Evolutionary conservation across 768 basidiomycete species (phyloP), one percentile per base, ranked within the genome.

Genomic region (Sarcodon sp.): DNA sequence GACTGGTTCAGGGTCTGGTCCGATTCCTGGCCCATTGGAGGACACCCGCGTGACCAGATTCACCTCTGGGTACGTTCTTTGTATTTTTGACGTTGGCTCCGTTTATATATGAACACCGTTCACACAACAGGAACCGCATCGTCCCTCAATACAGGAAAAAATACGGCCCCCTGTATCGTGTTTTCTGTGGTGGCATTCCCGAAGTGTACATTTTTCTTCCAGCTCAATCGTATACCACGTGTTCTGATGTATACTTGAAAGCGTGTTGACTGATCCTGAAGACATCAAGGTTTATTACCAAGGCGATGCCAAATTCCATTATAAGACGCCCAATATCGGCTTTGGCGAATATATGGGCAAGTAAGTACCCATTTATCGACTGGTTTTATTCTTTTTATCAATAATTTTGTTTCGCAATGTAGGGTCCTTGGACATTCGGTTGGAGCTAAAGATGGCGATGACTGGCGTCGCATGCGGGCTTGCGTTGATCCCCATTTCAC

Each of bases 261-360:
- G 46, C 31, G 46, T 47, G 7, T 18, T 47, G 10, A 47, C 46
- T 12, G 46, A 47, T 15, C 46, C 46, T 37, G 46, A 47, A 12
- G 46, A 47, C 15, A 36, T 47, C 31, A 32, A 35, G 16, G 36
- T 15, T 15, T 36, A 34, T 35, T 47, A 47, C 36, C 36, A 33
- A 13, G 46, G 46, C 5, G 46, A 47, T 18, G 32, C 46, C 46
- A 47, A 36, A 15, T 15, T 37, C 15, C 46, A 47, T 31, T 36
- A 36, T 16, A 47, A 47, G 46, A 47, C 35, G 10, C 32, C 36
- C 6, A 47, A 47, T 35, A 47, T 36, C 31, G 18, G 33, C 46
- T 47, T 47, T 16, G 46, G 46, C 6, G 46, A 34, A 12, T 47
- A 47, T 35, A 47, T 47, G 46, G 46, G 46, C 46, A 27, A 27